Conservation (phyloP, 257 asterid genomes). For the Petrea volubilis region DNA sequence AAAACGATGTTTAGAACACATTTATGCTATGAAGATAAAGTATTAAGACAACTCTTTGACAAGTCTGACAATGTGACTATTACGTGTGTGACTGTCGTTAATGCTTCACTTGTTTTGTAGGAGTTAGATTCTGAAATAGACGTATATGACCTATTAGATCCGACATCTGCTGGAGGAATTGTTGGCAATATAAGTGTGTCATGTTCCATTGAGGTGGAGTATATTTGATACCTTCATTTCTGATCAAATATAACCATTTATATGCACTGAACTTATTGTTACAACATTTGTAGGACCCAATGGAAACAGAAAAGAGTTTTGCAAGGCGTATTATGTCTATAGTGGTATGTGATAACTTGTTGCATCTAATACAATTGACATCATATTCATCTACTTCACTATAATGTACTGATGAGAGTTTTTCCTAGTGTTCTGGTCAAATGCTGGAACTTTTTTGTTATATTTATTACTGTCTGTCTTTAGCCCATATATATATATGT, state of each 20-base stretch:
- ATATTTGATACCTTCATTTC: slow-evolving; percentile 9
- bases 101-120: slow-evolving; percentile 44
- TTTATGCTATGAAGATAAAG: background rate
- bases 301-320: slow-evolving; percentile 86
- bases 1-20: background rate
- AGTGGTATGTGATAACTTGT: slow-evolving; percentile 64
- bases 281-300: slow-evolving; percentile 72
- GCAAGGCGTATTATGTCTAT: slow-evolving; percentile 84
- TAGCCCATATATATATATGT: background rate
- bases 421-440: slow-evolving; percentile 8
- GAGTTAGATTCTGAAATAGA: slow-evolving; percentile 64
- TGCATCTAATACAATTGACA: background rate
- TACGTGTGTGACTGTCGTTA: background rate
- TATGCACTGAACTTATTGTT: slow-evolving; percentile 30
- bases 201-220: slow-evolving; percentile 83
- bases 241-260: slow-evolving; percentile 3
- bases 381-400: slow-evolving; percentile 16
- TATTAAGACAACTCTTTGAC: background rate
- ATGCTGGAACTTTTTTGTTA: background rate
- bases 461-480: background rate
- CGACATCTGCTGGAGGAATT: slow-evolving; percentile 55
- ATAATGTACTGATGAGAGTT: slow-evolving; percentile 2
- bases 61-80: slow-evolving; percentile 2
- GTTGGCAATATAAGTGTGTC: slow-evolving; percentile 82
- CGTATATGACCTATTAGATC: slow-evolving; percentile 62